phyloP scores from a whole-genome alignment of 345 rosid genomes.

The Bruguiera gymnorhiza region DNA sequence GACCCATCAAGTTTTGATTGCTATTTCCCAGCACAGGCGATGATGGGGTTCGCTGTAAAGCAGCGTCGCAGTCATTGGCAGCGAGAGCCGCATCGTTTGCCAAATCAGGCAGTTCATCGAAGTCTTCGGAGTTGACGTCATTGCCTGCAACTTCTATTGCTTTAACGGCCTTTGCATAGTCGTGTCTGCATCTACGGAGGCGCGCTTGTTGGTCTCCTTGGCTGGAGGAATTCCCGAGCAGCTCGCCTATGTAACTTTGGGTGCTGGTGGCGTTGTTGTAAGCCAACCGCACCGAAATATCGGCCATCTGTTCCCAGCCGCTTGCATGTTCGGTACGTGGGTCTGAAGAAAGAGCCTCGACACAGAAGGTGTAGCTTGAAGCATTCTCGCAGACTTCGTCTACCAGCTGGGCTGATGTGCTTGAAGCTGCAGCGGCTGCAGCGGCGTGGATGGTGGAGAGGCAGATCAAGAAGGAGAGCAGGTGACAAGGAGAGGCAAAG shows the following conservation, averaged over 20 bases:
- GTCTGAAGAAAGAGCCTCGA: slow-evolving; percentile 17
- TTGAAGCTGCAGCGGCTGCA: background rate
- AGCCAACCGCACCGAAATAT: slow-evolving; percentile 22
- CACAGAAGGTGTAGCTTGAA: slow-evolving; percentile 23
- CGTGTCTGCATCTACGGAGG: slow-evolving; percentile 21
- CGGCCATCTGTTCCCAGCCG: slow-evolving; percentile 1
- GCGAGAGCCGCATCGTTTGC: slow-evolving; percentile 3
- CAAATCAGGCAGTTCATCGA: slow-evolving; percentile 5
- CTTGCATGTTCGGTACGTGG: slow-evolving; percentile 13
- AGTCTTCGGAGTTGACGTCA: slow-evolving; percentile 23
- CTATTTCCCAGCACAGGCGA: background rate
- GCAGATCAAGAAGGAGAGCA: background rate
- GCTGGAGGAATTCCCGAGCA: background rate
- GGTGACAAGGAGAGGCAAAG: background rate
- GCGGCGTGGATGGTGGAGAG: background rate
- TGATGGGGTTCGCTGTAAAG: background rate
- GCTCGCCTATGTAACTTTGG: background rate
- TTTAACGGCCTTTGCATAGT: slow-evolving; percentile 7
- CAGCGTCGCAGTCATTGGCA: slow-evolving; percentile 14
- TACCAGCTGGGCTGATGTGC: background rate
- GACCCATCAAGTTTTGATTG: background rate
- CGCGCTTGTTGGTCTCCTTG: background rate
- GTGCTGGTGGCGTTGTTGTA: slow-evolving; percentile 16
- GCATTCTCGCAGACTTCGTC: slow-evolving; percentile 26
- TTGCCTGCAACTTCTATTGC: slow-evolving; percentile 8